Base-by-base conservation (phyloP, 768 basidiomycete genomes). In the Lentinula aciculospora region DNA sequence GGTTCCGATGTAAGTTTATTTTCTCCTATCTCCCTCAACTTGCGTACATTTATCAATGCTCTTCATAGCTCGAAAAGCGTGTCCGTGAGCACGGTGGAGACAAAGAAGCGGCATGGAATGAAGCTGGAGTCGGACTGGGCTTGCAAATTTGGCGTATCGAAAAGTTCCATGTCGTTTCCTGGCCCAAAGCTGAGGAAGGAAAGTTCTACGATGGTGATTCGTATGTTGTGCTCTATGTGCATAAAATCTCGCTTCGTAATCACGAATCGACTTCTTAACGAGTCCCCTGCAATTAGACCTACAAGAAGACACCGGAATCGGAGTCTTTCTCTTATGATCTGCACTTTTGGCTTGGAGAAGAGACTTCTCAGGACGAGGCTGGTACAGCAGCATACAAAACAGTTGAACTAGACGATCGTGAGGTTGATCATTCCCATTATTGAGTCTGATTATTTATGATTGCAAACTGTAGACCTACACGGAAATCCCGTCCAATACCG, bases 121-220 rank as follows among this genome's bases (percentile, higher is more conserved):
- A 62, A 5, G 81, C 80, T 17, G 83, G 81, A 0, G 61, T 68
- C 23, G 59, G 59, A 8, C 63, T 65, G 3, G 83, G 81, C 0
- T 63, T 81, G 53, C 74, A 82, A 64, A 78, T 81, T 1, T 86
- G 83, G 85, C 71, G 81, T 15, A 77, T 84, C 49, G 81, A 85
- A 63, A 73, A 81, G 47, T 85, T 84, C 63, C 66, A 68, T 31
- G 74, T 85, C 37, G 75, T 80, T 27, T 72, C 74, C 21, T 85
- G 82, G 82, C 80, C 81, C 2, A 69, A 76, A 63, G 72, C 80
- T 21, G 68, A 74, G 15, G 68, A 72, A 45, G 83, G 85, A 7
- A 71, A 71, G 7, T 86, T 86, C 69, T 87, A 84, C 63, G 76
- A 80, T 61, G 86, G 83, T 1, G 83, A 86, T 67, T 83, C 82